phyloP scores from a whole-genome alignment of 1,139 yeast genomes.

The Kurtzmaniella quercitrusa region DNA sequence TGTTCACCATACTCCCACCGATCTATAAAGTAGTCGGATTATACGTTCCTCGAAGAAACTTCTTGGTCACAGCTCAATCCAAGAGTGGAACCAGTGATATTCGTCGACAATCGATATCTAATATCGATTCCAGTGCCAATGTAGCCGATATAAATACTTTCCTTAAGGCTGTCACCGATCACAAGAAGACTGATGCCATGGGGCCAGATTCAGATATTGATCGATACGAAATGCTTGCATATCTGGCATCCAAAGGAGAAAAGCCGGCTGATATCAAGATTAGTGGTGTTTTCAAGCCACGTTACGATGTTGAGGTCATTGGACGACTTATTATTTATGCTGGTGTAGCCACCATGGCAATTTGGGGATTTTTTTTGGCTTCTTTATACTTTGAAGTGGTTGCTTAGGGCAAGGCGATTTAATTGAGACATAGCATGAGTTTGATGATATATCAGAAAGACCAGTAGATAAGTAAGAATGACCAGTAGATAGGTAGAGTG shows the following conservation, averaged over 20 bases:
- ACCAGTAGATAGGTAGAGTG: no score
- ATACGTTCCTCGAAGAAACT: constrained; percentile 40
- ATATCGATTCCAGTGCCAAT: constrained; percentile 27
- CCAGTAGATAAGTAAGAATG: no score
- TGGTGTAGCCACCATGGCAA: constrained; percentile 54
- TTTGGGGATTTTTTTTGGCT: constrained; percentile 38
- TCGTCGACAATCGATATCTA: constrained; percentile 37
- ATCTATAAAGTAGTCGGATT: constrained; percentile 41
- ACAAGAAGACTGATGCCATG: constrained; percentile 22
- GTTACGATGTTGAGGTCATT: constrained; percentile 71
- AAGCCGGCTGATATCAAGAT: constrained; percentile 6
- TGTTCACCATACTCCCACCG: constrained; percentile 48
- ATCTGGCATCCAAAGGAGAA: constrained; percentile 8
- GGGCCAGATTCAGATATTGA: constrained; percentile 43
- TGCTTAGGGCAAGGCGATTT: no score
- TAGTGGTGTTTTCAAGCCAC: constrained; percentile 45
- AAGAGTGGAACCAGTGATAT: constrained; percentile 31
- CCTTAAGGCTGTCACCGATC: constrained; percentile 26
- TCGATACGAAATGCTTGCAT: constrained; percentile 39
- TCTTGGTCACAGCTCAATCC: constrained; percentile 37
- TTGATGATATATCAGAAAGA: not conserved
- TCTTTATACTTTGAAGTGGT: constrained; percentile 5
- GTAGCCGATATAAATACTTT: constrained; percentile 34
- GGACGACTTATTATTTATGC: constrained; percentile 72
- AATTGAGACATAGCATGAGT: not conserved